Conservation (phyloP, 2,329 filamentous ascomycete species). For the Aspergillus sp. region DNA sequence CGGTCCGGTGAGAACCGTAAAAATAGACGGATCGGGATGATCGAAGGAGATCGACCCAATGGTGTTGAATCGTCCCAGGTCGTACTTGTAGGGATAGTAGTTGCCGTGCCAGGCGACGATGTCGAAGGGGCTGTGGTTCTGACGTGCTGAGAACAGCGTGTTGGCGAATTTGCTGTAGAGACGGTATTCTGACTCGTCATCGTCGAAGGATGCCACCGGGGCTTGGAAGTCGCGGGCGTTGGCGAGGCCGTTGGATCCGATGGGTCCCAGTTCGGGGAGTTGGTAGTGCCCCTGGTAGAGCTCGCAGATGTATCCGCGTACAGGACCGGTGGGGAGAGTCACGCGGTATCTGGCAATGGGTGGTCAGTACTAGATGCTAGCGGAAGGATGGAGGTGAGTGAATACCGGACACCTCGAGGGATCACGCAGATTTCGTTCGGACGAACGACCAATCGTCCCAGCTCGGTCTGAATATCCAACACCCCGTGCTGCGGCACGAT, state of each 20-base stretch:
- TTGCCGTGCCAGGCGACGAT: constrained; percentile 79
- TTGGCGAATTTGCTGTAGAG: constrained; percentile 68
- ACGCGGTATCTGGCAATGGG: constrained; percentile 59
- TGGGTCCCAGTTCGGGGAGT: constrained; percentile 71
- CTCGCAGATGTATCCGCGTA: constrained; percentile 73
- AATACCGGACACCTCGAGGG: constrained; percentile 64
- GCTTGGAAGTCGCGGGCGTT: constrained; percentile 74
- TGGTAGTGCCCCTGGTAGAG: constrained; percentile 71
- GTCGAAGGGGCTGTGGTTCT: constrained; percentile 73
- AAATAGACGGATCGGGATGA: constrained; percentile 77
- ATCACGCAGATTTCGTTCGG: constrained; percentile 77
- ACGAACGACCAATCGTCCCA: constrained; percentile 71
- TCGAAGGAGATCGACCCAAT: constrained; percentile 73
- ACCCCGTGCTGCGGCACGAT: constrained; percentile 73
- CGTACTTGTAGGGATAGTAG: constrained; percentile 81
- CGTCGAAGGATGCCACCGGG: constrained; percentile 67
- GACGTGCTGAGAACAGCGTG: constrained; percentile 63
- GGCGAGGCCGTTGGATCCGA: constrained; percentile 72
- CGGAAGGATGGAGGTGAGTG: neutral
- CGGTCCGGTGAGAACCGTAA: constrained; percentile 63
- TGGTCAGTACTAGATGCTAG: neutral
- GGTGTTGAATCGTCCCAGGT: constrained; percentile 72
- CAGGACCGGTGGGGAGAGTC: constrained; percentile 59
- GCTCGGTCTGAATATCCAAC: constrained; percentile 74
- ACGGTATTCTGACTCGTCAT: constrained; percentile 58